Base-by-base conservation (phyloP, 176 grass and related monocot species). In the Carex parvula region DNA sequence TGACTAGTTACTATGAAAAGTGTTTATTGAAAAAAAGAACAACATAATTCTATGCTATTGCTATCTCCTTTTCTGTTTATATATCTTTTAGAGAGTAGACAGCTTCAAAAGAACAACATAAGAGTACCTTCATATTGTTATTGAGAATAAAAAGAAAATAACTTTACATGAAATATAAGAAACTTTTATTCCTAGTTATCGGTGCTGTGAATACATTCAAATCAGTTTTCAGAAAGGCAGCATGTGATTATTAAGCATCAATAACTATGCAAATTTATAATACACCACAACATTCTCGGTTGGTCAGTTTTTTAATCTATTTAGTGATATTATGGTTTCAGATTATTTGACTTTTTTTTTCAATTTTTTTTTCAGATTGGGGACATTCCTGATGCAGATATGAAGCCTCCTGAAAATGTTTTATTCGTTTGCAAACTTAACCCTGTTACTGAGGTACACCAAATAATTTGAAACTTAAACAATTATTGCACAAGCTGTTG, bases 341-440 rank as follows among this genome's bases (percentile, higher is more conserved):
- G 39, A 81, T 20, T 81, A 29, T 80, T 79, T 54, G 4, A 30
- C 57, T 55, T 58, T 5, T 46, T 24, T 72, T 50, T 16, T 2
- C 5, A 32, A 5, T 82, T 64, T 86, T 89, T 67, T 88, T 12
- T 83, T 50, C 83, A 98, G 96, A 83, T 98, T 56, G 96, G 91
- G 66, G 96, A 98, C 48, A 93, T 98, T 90, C 96, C 96, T 56
- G 96, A 98, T 92, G 89, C 86, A 85, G 96, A 98, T 37, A 88
- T 98, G 2, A 98, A 89, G 80, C 93, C 96, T 22, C 96, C 93
- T 58, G 96, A 98, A 0, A 95, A 95, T 84, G 93, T 98, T 33
- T 86, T 98, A 60, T 98, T 98, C 84, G 96, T 98, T 85, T 98
- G 96, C 83, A 98, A 95, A 89, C 91, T 98, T 57, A 98, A 98